Evolutionary conservation across 2,329 filamentous ascomycete genomes (phyloP).

Genomic region (Aspergillus fumigatus): DNA sequence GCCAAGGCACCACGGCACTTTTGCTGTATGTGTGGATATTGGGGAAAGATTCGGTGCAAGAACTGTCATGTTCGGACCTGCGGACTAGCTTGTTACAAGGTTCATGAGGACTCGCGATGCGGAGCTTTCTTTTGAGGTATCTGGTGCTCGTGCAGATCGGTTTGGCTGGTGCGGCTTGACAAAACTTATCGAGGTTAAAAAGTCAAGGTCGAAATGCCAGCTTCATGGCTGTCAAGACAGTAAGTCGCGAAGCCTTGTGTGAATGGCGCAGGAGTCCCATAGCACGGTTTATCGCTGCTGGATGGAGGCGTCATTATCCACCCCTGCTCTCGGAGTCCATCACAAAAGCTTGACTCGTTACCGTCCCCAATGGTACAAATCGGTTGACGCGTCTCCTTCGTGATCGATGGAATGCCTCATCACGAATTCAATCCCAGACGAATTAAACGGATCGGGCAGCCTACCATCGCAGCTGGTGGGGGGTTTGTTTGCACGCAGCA

Average conservation of each 20-base stretch:
- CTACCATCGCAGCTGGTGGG: no score
- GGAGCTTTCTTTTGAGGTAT: conserved; percentile 35
- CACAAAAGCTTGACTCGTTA: neutral
- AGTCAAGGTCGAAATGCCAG: neutral
- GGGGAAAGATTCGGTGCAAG: conserved; percentile 46
- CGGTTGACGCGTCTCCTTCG: neutral
- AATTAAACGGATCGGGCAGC: neutral
- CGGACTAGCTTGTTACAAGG: conserved; percentile 44
- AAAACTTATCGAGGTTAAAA: neutral
- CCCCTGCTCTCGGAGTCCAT: neutral
- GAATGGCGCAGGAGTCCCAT: neutral
- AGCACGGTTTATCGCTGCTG: neutral
- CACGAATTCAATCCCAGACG: neutral
- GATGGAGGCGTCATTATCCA: neutral
- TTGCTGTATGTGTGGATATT: conserved; percentile 48
- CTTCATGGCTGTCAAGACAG: neutral
- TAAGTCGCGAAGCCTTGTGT: neutral
- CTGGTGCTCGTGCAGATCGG: neutral
- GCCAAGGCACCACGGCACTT: conserved; percentile 38
- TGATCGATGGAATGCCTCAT: neutral
- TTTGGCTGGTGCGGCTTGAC: neutral
- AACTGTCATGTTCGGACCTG: conserved; percentile 45
- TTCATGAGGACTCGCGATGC: conserved; percentile 46
- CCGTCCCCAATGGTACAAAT: neutral
- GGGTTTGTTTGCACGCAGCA: neutral